Base-by-base conservation (phyloP, 176 grass and related monocot genomes). In the Calamus simplicifolius region DNA sequence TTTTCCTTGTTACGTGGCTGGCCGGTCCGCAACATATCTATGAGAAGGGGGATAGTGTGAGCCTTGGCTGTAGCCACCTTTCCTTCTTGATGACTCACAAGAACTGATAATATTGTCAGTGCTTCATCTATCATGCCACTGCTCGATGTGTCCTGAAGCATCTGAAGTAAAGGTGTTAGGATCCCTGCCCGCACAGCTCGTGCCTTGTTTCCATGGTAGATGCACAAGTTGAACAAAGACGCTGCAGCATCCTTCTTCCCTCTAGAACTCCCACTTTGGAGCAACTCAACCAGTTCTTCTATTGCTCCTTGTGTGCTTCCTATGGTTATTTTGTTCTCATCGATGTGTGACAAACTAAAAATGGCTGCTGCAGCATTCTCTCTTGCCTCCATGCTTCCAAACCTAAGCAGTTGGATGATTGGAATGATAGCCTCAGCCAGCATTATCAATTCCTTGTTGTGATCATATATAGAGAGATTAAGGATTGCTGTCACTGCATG, bases 391-490 rank as follows among this genome's bases (percentile, higher is more conserved):
- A 98, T 98, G 75, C 81, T 88, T 48, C 93, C 84, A 25, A 43
- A 62, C 58, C 62, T 79, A 18, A 98, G 64, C 27, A 92, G 81
- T 54, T 88, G 78, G 66, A 89, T 75, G 55, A 98, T 81, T n/a
- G 87, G 93, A 69, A 61, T 62, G 61, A 98, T 89, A 59, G 93
- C 93, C 18, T 84, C 88, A 30, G 21, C 93, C 21, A 92, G 66
- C 69, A 92, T 79, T 61, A 98, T 89, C 58, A 98, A 66, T 67
- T 83, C 93, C 57, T 98, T 98, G 74, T 98, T 98, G 59, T 89
- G 75, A 69, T 98, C 93, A 81, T 98, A 98, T 77, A 98, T 98
- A 1, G 93, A 92, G 27, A 92, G 84, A 60, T 98, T 98, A 27
- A 98, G 63, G 64, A 98, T 78, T 29, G 88, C 65, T 28, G 93